Base-by-base conservation (phyloP, 2,329 filamentous ascomycete genomes). In the Grosmannia clavigera region DNA sequence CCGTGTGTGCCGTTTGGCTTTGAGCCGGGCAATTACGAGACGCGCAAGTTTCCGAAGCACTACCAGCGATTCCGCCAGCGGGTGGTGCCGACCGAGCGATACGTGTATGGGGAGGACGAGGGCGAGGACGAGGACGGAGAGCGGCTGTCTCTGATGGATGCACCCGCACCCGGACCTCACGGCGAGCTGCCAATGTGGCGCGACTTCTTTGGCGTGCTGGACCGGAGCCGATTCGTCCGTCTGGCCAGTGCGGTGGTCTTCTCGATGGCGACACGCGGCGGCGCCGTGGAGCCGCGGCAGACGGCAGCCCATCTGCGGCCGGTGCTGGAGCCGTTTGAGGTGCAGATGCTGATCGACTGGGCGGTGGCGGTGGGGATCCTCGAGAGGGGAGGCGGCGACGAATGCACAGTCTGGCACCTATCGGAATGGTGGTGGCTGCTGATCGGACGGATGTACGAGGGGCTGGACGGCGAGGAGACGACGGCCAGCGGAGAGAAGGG, bases 381-480 rank as follows among this genome's bases (percentile, higher is more conserved):
- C 72, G 58, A 70, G 76, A 43, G 69, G 74, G 19, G 59, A 55
- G 78, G 73, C 19, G 54, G 19, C 9, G 35, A 7, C 12, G 38
- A 16, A 12, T 3, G 38, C 38, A 16, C 14, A 10, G 54, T 48
- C 0, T 76, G 75, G 58, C 76, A 70, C 6, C 77, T 81, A 3
- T 74, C 73, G 29, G 83, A 86, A 68, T 87, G 83, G 84, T 88
- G 85, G 85, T 88, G 84, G 82, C 68, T 85, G 58, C 76, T 79
- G 27, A 74, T 80, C 1, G 79, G 76, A n/a, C 66, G 68, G 57
- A 68, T 72, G 62, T 67, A 60, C 35, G 22, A 43, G 52, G n/a
- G 19, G n/a, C n/a, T 5, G 50, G 50, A 12, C 25, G 40, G 7
- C 5, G 50, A 48, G 5, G n/a, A 46, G n/a, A 27, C 12, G 7